Conservation (phyloP, 2,329 filamentous ascomycete genomes). For the Cladosporium austrohemisphaericum region DNA sequence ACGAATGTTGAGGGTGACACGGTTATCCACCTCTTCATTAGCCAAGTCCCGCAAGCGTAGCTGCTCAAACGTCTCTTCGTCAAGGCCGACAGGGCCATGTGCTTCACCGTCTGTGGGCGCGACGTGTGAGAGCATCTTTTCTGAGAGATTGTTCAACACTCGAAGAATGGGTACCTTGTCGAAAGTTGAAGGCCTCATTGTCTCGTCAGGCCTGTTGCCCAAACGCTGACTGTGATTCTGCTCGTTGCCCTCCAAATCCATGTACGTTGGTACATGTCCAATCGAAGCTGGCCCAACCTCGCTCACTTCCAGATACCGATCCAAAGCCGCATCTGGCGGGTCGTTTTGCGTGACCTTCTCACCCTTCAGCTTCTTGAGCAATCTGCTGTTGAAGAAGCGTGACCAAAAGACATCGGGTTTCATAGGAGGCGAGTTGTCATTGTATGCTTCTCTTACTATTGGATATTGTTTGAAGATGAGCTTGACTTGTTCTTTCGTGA, state of each 20-base stretch:
- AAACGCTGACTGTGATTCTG: constrained; percentile 84
- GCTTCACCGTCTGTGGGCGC: constrained; percentile 70
- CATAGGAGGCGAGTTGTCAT: constrained; percentile 71
- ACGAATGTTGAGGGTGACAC: constrained; percentile 80
- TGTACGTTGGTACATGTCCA: constrained; percentile 76
- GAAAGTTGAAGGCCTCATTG: constrained; percentile 74
- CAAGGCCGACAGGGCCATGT: constrained; percentile 61
- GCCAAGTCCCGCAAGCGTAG: constrained; percentile 76
- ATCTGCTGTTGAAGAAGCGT: constrained; percentile 83
- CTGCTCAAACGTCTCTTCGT: constrained; percentile 70
- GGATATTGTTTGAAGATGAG: constrained; percentile 92
- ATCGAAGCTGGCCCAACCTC: constrained; percentile 48
- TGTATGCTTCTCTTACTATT: constrained; percentile 82
- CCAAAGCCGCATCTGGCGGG: constrained; percentile 71
- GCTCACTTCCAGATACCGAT: constrained; percentile 76
- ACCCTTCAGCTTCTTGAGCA: constrained; percentile 88
- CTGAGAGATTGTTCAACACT: constrained; percentile 83
- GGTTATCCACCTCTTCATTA: constrained; percentile 67
- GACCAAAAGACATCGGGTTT: constrained; percentile 85
- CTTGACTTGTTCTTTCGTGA: constrained; percentile 87
- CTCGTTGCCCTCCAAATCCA: constrained; percentile 91
- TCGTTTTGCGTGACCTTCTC: constrained; percentile 80
- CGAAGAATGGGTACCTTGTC: constrained; percentile 84
- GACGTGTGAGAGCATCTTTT: constrained; percentile 88
- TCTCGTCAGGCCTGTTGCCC: constrained; percentile 83